A percentile compares a stretch with the other conserved stretches of the same genome.
Conservation (phyloP, 2,329 filamentous ascomycete genomes). For the Karstenula rhodostoma region DNA sequence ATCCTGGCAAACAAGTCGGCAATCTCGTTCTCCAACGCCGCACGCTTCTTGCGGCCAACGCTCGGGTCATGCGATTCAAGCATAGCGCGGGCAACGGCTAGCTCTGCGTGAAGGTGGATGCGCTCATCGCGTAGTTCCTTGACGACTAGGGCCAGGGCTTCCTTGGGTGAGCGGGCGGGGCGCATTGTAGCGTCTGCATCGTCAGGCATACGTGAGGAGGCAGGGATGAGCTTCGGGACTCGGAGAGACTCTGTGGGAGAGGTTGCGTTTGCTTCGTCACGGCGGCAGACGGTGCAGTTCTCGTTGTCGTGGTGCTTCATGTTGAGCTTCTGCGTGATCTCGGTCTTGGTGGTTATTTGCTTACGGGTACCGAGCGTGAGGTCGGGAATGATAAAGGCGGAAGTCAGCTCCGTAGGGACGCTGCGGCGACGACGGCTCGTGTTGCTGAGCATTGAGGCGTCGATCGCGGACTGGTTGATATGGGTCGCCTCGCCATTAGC, state of each 20-base stretch:
- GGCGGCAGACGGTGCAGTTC: constrained; percentile 66
- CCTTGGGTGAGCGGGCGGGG: constrained; percentile 70
- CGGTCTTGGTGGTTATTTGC: constrained; percentile 29
- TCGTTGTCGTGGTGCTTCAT: constrained; percentile 59
- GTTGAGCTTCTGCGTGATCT: constrained; percentile 28
- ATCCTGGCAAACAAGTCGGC: constrained; percentile 68
- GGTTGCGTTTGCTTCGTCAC: constrained; percentile 46
- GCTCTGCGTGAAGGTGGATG: constrained; percentile 74
- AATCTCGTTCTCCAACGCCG: constrained; percentile 68
- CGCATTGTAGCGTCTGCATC: constrained; percentile 68
- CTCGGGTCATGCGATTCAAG: constrained; percentile 69
- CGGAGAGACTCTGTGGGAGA: constrained; percentile 42
- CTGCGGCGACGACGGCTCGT: constrained; percentile 60
- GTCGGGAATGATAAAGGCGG: constrained; percentile 70
- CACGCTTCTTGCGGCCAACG: constrained; percentile 70
- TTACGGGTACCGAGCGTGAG: constrained; percentile 60
- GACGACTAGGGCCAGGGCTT: constrained; percentile 82
- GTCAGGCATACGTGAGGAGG: constrained; percentile 60
- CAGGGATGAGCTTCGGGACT: constrained; percentile 60
- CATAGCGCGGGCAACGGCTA: constrained; percentile 66
- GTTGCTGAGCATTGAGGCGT: constrained; percentile 57
- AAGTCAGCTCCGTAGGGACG: constrained; percentile 65
- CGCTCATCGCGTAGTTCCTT: constrained; percentile 84
- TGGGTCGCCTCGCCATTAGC: constrained; percentile 37
- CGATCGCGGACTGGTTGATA: constrained; percentile 38